These are phyloP conservation scores for Lecanicillium sp. DNA, from an alignment of 2,329 filamentous ascomycete genomes.

Conservation along the genomic window DNA sequence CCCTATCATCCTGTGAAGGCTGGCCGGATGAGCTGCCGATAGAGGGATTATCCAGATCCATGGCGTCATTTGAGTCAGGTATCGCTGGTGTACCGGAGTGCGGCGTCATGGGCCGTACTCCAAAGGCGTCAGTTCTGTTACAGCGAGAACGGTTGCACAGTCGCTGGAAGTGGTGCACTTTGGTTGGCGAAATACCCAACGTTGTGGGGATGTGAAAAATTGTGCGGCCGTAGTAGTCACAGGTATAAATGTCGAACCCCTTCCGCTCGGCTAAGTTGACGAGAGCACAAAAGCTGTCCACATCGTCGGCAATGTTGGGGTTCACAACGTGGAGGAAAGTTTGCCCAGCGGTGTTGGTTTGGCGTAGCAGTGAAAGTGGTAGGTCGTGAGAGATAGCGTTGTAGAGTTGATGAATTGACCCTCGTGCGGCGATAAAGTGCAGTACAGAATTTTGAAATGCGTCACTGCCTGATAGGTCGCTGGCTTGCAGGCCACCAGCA, in stretches of 20 bases:
- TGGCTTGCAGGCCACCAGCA: background rate
- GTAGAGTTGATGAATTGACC: conserved; percentile 19
- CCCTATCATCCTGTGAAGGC: conserved; percentile 11
- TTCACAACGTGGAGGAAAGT: conserved; percentile 40
- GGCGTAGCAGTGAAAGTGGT: conserved; percentile 3
- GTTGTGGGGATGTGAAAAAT: conserved; percentile 38
- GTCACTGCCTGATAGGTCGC: conserved; percentile 22
- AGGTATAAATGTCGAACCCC: conserved; percentile 24
- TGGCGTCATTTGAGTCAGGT: conserved; percentile 10
- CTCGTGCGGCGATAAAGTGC: conserved; percentile 36
- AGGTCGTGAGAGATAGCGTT: conserved; percentile 14
- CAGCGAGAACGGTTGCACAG: conserved; percentile 22
- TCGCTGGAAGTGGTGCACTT: conserved; percentile 25
- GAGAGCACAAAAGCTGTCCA: conserved; percentile 20
- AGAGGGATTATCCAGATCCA: conserved; percentile 18
- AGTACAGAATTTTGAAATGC: conserved; percentile 40
- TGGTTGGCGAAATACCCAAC: conserved; percentile 18
- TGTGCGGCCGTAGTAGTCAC: conserved; percentile 45
- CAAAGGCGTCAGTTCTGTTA: conserved; percentile 43
- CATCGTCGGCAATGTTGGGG: conserved; percentile 22
- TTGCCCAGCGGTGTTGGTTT: conserved; percentile 36
- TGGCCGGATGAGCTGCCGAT: conserved; percentile 1
- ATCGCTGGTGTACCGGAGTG: conserved; percentile 14
- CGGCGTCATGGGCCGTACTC: too few species aligned
- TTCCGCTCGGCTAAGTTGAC: conserved; percentile 12